Evolutionary conservation across 78 protist genomes (phyloP).

Genomic region (Polysphondylium violaceum): DNA sequence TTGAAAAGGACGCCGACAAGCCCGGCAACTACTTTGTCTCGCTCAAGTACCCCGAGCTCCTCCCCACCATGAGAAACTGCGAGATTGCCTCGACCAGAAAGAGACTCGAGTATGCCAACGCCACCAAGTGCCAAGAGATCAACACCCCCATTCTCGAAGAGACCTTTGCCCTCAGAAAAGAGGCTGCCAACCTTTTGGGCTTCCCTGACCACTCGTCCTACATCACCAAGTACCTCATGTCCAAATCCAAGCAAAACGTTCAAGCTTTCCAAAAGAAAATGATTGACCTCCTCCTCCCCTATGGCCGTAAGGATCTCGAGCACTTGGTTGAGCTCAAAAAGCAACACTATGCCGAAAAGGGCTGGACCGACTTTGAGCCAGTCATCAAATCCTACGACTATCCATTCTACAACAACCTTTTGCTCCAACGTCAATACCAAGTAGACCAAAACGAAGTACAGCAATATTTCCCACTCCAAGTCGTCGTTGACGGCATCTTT

Average conservation of each 20-base stretch:
- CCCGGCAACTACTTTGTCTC: conserved; percentile 48
- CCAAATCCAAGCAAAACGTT: conserved; percentile 19
- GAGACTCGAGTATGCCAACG: conserved; percentile 22
- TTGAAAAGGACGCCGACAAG: conserved; percentile 26
- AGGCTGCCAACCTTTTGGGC: conserved; percentile 78
- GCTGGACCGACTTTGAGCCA: conserved; percentile 1
- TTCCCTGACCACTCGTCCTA: conserved; percentile 41
- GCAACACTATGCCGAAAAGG: conserved; percentile 23
- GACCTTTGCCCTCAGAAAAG: not conserved
- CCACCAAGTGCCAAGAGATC: conserved; percentile 9
- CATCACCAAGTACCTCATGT: conserved; percentile 59
- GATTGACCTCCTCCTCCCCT: conserved; percentile 25
- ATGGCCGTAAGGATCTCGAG: not conserved
- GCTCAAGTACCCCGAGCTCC: conserved; percentile 82
- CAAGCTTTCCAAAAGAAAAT: conserved; percentile 22
- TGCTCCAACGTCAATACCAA: conserved; percentile 50
- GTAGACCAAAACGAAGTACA: conserved; percentile 68
- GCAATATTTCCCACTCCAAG: conserved; percentile 81
- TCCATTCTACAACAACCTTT: conserved; percentile 28
- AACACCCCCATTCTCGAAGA: conserved; percentile 59
- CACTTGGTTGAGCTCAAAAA: conserved; percentile 30
- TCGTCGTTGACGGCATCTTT: conserved; percentile 67
- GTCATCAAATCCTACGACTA: conserved; percentile 71
- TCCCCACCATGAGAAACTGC: conserved; percentile 81
- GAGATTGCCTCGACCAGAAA: conserved; percentile 60